These are phyloP conservation scores for Pseudogymnoascus sp. DNA, from an alignment of 2,329 filamentous ascomycete species.

Conservation along the genomic window DNA sequence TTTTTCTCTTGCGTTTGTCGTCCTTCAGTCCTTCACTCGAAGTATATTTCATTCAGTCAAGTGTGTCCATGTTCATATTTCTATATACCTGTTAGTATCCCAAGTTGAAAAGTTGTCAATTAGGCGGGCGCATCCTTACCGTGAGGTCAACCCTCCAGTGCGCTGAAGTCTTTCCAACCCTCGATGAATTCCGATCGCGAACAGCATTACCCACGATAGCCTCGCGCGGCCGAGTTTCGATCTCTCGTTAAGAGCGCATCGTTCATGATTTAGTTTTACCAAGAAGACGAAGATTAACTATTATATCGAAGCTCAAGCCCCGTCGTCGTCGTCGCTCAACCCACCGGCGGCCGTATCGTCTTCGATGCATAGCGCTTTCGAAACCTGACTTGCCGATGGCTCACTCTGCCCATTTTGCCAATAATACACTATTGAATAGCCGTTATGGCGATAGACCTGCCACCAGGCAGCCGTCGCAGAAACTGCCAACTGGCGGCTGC, in stretches of 20 bases:
- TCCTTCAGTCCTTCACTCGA: neutral
- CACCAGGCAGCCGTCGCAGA: constrained; percentile 13
- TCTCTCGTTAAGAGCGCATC: constrained; percentile 1
- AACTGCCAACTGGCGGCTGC: constrained; percentile 40
- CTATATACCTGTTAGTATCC: constrained; percentile 6
- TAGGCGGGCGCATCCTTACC: neutral
- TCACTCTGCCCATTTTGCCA: constrained; percentile 19
- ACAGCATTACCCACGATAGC: neutral
- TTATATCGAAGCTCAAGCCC: neutral
- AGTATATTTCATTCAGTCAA: constrained; percentile 8
- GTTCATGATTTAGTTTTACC: neutral
- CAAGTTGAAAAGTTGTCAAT: constrained; percentile 7
- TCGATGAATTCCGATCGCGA: constrained; percentile 3
- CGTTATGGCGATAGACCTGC: constrained; percentile 15
- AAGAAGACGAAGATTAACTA: neutral
- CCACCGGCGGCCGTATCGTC: neutral
- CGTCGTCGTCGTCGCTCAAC: neutral
- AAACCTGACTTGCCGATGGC: constrained; percentile 21
- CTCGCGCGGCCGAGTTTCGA: neutral
- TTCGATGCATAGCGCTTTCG: neutral
- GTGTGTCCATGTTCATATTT: constrained; percentile 5
- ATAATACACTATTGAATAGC: constrained; percentile 24
- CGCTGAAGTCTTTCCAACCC: neutral
- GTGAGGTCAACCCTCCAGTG: neutral
- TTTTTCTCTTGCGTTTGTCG: constrained; percentile 2